Evolutionary conservation across 1,139 yeast species (phyloP).

Genomic region (Petasospora fabianii): DNA sequence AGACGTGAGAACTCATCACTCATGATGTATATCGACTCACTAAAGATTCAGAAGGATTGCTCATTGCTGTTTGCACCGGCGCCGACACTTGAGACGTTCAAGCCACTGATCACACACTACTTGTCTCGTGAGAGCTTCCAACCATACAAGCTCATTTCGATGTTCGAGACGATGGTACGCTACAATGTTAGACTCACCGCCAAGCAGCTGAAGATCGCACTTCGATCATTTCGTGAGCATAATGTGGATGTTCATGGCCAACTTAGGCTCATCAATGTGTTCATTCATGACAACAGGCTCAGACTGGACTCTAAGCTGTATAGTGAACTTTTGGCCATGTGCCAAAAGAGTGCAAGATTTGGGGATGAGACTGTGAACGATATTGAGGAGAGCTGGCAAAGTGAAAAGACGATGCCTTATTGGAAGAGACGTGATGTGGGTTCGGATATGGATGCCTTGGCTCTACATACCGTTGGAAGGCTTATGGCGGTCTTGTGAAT

Average conservation of each 20-base stretch:
- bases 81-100: constrained; percentile 16
- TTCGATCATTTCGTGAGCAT: constrained; percentile 2
- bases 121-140: constrained; percentile 4
- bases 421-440: not conserved
- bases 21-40: constrained; percentile 13
- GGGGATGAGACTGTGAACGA: constrained; percentile 6
- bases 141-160: constrained; percentile 5
- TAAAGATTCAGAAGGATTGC: constrained; percentile 3
- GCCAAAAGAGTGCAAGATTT: constrained; percentile 9
- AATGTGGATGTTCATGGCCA: constrained; percentile 4
- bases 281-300: constrained; percentile 1
- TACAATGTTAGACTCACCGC: constrained; percentile 2
- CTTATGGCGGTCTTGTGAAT: not conserved
- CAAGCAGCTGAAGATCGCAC: not conserved
- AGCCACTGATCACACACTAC: constrained; percentile 13
- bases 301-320: constrained; percentile 4
- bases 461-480: not conserved
- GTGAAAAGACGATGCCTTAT: not conserved
- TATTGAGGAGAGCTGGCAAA: constrained; percentile 10
- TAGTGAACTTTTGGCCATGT: constrained; percentile 2
- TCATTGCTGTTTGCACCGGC: constrained; percentile 10
- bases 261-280: constrained; percentile 3
- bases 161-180: constrained; percentile 5
- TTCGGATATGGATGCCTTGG: not conserved
- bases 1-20: constrained; percentile 10